Evolutionary conservation across 345 rosid genomes (phyloP), one percentile per base, ranked within the genome.

Genomic region (Laguncularia racemosa): DNA sequence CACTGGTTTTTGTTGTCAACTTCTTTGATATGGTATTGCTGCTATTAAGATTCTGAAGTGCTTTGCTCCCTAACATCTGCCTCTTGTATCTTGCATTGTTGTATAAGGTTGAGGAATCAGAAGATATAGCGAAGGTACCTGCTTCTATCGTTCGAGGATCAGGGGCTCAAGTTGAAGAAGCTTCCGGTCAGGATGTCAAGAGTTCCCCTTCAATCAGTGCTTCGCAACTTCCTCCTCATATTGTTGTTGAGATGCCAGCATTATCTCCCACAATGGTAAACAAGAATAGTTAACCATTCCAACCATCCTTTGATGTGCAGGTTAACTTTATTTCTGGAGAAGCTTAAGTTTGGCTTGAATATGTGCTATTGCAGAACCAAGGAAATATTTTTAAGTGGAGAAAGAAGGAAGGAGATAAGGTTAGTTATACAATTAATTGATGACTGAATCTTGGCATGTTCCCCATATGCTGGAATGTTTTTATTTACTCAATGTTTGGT

Each of bases 391-490:
- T 73, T 44, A 89, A 76, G 71, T 92, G 98, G 98, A 77, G 72
- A 68, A 89, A 89, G 76, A 81, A 89, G 56, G 98, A 92, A 84
- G 98, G 98, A 56, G 97, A 92, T 55, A 89, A 92, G 98, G 98
- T 86, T 62, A 56, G 74, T 69, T 63, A 66, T 66, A 43, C 63
- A 65, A 55, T 54, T 40, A 20, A 14, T 52, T 14, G 43, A 57
- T 43, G 53, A 57, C 53, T 61, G 51, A 48, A 23, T 43, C 58
- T 43, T 49, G 19, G 18, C 58, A 18, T 11, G 58, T 52, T 45
- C 18, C 48, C 28, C 54, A 50, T 14, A 50, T 50, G 20, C 19
- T 50, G 20, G 20, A 50, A 50, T 50, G 52, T 6, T 33, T 33
- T 33, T 33, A 33, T 4, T 10, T 33, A 9, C 40, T 33, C 11